These are phyloP conservation scores for Penicillium sp. DNA, from an alignment of 2,329 filamentous ascomycete species.

Conservation along the genomic window DNA sequence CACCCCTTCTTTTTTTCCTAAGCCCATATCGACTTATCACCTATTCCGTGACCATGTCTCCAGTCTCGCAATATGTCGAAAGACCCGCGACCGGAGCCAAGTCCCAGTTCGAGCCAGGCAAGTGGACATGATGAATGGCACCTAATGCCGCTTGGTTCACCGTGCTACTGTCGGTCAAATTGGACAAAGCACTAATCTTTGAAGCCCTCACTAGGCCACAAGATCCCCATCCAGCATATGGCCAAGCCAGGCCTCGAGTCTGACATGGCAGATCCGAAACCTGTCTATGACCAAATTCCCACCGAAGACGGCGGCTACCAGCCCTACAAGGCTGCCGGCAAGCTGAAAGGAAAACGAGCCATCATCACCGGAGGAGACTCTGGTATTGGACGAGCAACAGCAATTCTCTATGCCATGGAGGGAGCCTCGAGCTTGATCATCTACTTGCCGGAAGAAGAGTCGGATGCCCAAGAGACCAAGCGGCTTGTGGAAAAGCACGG, in stretches of 20 bases:
- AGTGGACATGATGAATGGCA: neutral
- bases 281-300: slow-evolving; percentile 60
- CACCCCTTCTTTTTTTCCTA: neutral
- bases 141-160: no score
- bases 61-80: slow-evolving; percentile 12
- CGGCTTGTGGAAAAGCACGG: slow-evolving; percentile 62
- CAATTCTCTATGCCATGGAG: slow-evolving; percentile 74
- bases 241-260: slow-evolving; percentile 49
- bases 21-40: neutral
- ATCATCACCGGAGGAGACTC: slow-evolving; percentile 77
- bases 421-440: slow-evolving; percentile 68
- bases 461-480: slow-evolving; percentile 70
- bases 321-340: slow-evolving; percentile 67
- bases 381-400: slow-evolving; percentile 70
- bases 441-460: slow-evolving; percentile 69
- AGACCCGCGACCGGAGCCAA: slow-evolving; percentile 20
- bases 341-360: slow-evolving; percentile 68
- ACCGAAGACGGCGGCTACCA: slow-evolving; percentile 62
- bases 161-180: no score
- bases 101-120: slow-evolving; percentile 33
- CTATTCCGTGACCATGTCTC: slow-evolving; percentile 8
- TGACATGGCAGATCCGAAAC: slow-evolving; percentile 52
- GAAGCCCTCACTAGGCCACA: slow-evolving; percentile 39
- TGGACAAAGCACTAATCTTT: no score
- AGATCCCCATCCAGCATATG: slow-evolving; percentile 49